Percentiles rank a stretch among this genome's conserved stretches.
Evolutionary conservation across 1,284 basidiomycete species (phyloP).

Genomic region (Neotropicomus parvogracilis): DNA sequence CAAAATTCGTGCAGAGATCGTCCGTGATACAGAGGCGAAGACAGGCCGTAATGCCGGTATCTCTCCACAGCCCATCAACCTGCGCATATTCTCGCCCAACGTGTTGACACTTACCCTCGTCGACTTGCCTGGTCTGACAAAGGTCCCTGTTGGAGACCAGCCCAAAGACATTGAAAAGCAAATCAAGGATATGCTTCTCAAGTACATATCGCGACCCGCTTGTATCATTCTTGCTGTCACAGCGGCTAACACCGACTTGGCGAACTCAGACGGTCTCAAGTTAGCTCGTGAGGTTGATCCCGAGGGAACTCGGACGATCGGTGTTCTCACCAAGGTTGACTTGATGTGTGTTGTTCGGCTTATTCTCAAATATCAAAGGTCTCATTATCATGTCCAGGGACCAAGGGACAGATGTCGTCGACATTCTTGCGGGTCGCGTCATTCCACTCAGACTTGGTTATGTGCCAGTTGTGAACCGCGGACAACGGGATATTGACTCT

Average conservation of each 20-base stretch:
- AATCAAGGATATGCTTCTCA: slow-evolving; percentile 94
- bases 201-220: slow-evolving; percentile 91
- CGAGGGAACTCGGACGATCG: slow-evolving; percentile 92
- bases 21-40: slow-evolving; percentile 95
- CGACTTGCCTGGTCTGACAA: slow-evolving; percentile 94
- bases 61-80: slow-evolving; percentile 93
- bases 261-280: slow-evolving; percentile 97
- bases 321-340: slow-evolving; percentile 97
- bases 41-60: slow-evolving; percentile 97
- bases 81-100: slow-evolving; percentile 95
- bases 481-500: slow-evolving; percentile 92
- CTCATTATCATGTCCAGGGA: slow-evolving; percentile 57
- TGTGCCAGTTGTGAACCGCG: slow-evolving; percentile 96
- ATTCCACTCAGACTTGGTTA: slow-evolving; percentile 95
- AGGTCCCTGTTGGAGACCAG: slow-evolving; percentile 97
- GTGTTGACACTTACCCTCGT: slow-evolving; percentile 96
- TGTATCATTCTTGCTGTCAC: slow-evolving; percentile 94
- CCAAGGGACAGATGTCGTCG: slow-evolving; percentile 94
- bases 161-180: slow-evolving; percentile 97
- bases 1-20: slow-evolving; percentile 95
- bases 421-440: slow-evolving; percentile 94
- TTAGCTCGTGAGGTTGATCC: slow-evolving; percentile 95
- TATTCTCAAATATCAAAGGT: slow-evolving; percentile 1
- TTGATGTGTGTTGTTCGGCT: slow-evolving; percentile 68
- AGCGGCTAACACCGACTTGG: slow-evolving; percentile 93